phyloP scores from a whole-genome alignment of 106 monocot genomes.

The Platanthera zijinensis region DNA sequence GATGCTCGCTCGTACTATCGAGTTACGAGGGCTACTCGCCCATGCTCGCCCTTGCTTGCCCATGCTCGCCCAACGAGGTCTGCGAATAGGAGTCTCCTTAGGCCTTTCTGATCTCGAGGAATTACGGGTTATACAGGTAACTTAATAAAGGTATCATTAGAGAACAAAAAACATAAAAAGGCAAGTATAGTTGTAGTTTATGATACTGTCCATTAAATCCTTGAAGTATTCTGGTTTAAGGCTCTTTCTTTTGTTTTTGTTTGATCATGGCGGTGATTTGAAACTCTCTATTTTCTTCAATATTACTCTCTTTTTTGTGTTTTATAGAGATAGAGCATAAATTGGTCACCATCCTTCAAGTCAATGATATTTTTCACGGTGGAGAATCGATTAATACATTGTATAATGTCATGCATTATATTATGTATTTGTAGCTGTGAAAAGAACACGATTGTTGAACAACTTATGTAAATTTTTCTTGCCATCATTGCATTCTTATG shows the following conservation, averaged over 20 bases:
- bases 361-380: background rate
- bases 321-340: background rate
- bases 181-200: background rate
- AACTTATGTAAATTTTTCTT: too few species aligned
- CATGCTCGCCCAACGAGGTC: too few species aligned
- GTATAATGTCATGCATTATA: too few species aligned
- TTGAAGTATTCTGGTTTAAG: background rate
- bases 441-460: too few species aligned
- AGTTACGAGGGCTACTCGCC: too few species aligned
- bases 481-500: too few species aligned
- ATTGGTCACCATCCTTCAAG: background rate
- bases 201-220: background rate
- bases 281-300: background rate
- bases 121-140: background rate
- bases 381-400: too few species aligned
- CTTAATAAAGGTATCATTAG: background rate
- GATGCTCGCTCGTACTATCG: too few species aligned
- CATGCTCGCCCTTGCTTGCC: too few species aligned
- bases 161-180: background rate
- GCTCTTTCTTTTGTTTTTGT: background rate
- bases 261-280: background rate
- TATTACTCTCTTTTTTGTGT: background rate
- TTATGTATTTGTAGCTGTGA: too few species aligned
- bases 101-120: too few species aligned
- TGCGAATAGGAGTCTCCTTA: too few species aligned